A percentile compares a stretch with the other conserved stretches of the same genome.
Evolutionary conservation across 2,329 filamentous ascomycete species (phyloP).

Genomic region (Colletotrichum orchidophilum): DNA sequence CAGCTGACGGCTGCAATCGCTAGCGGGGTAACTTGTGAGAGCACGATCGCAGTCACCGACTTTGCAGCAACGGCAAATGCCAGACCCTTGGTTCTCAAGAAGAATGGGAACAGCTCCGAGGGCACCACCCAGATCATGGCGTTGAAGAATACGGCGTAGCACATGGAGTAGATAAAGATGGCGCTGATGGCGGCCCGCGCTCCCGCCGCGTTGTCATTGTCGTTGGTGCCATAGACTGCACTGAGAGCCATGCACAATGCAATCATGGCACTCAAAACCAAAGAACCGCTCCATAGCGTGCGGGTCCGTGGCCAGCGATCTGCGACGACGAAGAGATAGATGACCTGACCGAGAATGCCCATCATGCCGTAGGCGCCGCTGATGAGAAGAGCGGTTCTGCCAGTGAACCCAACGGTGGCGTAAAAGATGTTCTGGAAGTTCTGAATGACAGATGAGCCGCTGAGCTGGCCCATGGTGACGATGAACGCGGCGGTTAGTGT

Average conservation of each 20-base stretch:
- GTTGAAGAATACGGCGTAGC: constrained; percentile 50
- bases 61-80: constrained; percentile 43
- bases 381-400: constrained; percentile 56
- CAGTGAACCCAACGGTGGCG: constrained; percentile 56
- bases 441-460: constrained; percentile 39
- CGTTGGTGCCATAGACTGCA: constrained; percentile 31
- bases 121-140: constrained; percentile 45
- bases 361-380: constrained; percentile 53
- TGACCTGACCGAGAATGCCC: constrained; percentile 42
- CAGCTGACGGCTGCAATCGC: constrained; percentile 47
- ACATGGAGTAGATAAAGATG: constrained; percentile 48
- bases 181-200: constrained; percentile 42
- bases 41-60: constrained; percentile 40
- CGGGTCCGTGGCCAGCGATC: constrained; percentile 42
- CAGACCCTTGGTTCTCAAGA: constrained; percentile 40
- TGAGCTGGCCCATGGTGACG: constrained; percentile 43
- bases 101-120: constrained; percentile 43
- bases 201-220: constrained; percentile 29
- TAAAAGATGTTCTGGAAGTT: constrained; percentile 47
- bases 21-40: constrained; percentile 45
- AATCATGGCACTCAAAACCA: constrained; percentile 26
- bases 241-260: constrained; percentile 38
- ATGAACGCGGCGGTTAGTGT: constrained; percentile 41
- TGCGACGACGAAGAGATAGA: constrained; percentile 41
- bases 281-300: constrained; percentile 22